phyloP scores from a whole-genome alignment of 768 basidiomycete species.

The Russula olivacea region DNA sequence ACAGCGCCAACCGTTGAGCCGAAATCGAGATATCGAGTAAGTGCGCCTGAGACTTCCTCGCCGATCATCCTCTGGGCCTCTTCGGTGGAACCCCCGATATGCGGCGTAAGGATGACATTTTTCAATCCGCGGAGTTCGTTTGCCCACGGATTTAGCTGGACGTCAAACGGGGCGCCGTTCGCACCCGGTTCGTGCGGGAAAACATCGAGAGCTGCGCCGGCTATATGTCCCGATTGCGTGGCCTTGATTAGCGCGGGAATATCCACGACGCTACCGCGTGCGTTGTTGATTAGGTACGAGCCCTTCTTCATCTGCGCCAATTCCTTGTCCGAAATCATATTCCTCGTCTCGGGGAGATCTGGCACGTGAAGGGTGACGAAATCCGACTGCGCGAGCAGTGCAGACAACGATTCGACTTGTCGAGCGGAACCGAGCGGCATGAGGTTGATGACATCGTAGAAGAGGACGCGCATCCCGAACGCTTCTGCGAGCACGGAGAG shows the following conservation, averaged over 20 bases:
- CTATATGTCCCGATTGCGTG: conserved; percentile 79
- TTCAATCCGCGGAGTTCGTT: conserved; percentile 65
- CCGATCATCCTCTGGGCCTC: conserved; percentile 98
- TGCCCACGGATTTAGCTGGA: conserved; percentile 83
- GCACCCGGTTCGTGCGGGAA: conserved; percentile 90
- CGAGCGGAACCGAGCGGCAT: conserved; percentile 96
- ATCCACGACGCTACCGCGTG: conserved; percentile 92
- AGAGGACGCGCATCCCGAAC: conserved; percentile 92
- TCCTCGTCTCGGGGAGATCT: conserved; percentile 91
- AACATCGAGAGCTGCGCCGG: conserved; percentile 90
- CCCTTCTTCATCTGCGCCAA: conserved; percentile 92
- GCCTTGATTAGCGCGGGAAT: conserved; percentile 83
- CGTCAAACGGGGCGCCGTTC: conserved; percentile 86
- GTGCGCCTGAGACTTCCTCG: conserved; percentile 81
- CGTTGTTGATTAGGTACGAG: conserved; percentile 95
- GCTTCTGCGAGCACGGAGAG: conserved; percentile 95
- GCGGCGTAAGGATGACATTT: conserved; percentile 95
- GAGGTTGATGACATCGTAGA: conserved; percentile 91
- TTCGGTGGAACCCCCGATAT: conserved; percentile 98
- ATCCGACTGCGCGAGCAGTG: conserved; percentile 74
- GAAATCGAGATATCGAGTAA: conserved; percentile 86
- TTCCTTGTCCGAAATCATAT: conserved; percentile 79
- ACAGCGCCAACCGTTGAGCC: conserved; percentile 90
- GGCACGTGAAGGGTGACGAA: conserved; percentile 97
- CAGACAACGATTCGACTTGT: conserved; percentile 74